Evolutionary conservation across 768 basidiomycete species (phyloP).

Genomic region (Scleroderma bovista): DNA sequence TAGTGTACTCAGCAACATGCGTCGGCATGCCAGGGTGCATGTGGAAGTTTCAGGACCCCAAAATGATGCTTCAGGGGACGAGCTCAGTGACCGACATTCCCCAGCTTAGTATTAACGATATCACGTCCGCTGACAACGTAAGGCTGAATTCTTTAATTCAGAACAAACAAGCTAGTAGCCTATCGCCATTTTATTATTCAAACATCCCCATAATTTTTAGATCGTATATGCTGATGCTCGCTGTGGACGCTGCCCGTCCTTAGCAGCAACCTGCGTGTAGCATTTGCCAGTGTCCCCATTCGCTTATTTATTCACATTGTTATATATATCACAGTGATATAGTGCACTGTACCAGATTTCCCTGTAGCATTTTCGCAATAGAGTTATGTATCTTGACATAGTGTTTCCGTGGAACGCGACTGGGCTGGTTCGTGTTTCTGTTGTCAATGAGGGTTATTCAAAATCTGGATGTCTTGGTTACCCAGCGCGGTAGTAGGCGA

Average conservation of each 20-base stretch:
- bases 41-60: slow-evolving; percentile 29
- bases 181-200: neutral
- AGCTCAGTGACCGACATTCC: slow-evolving; percentile 36
- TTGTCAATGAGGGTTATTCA: too few relatives aligned
- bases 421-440: too few relatives aligned
- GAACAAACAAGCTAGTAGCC: too few relatives aligned
- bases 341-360: too few relatives aligned
- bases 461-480: too few relatives aligned
- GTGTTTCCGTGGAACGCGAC: too few relatives aligned
- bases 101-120: slow-evolving; percentile 13
- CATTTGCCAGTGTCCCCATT: neutral
- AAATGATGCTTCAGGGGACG: slow-evolving; percentile 40
- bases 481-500: too few relatives aligned
- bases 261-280: neutral
- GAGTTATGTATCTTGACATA: neutral
- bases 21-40: slow-evolving; percentile 76
- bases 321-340: neutral
- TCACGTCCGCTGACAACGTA: slow-evolving; percentile 4
- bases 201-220: neutral
- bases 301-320: neutral
- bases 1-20: slow-evolving; percentile 87
- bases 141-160: neutral
- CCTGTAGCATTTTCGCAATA: too few relatives aligned
- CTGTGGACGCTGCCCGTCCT: neutral
- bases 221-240: neutral